Conservation (phyloP, 2,329 filamentous ascomycete species). For the Sarocladium oryzae region DNA sequence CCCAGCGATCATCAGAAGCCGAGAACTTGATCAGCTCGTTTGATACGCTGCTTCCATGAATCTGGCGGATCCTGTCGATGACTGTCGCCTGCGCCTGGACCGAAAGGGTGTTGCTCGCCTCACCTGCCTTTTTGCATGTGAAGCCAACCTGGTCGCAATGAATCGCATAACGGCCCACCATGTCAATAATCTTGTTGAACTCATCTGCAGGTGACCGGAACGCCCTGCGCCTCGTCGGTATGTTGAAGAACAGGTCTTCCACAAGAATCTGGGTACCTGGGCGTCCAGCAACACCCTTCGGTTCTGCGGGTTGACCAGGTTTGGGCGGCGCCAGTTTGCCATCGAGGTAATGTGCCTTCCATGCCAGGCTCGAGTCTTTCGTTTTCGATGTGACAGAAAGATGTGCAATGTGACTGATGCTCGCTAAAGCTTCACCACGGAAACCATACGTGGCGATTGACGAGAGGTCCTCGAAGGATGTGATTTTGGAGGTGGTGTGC, state of each 20-base stretch:
- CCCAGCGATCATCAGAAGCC: conserved; percentile 67
- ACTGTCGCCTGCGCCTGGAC: conserved; percentile 67
- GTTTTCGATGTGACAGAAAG: conserved; percentile 92
- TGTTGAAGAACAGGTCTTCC: conserved; percentile 95
- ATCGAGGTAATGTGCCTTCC: conserved; percentile 80
- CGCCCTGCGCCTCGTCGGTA: conserved; percentile 78
- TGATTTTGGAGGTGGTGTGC: conserved; percentile 94
- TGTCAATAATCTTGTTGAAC: conserved; percentile 94
- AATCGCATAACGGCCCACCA: conserved; percentile 87
- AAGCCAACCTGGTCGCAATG: conserved; percentile 90
- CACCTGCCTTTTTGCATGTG: conserved; percentile 93
- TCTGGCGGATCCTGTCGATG: conserved; percentile 80
- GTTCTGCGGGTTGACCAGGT: conserved; percentile 78
- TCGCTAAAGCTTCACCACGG: conserved; percentile 88
- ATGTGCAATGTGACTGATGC: conserved; percentile 97
- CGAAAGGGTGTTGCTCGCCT: conserved; percentile 74
- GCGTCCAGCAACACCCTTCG: conserved; percentile 80
- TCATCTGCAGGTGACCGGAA: conserved; percentile 92
- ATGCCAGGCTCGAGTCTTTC: conserved; percentile 78
- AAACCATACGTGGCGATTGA: conserved; percentile 97
- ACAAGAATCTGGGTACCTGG: conserved; percentile 93
- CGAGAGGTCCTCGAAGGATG: conserved; percentile 83
- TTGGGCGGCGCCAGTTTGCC: conserved; percentile 78
- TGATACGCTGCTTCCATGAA: conserved; percentile 76
- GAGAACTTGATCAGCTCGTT: conserved; percentile 80